Evolutionary conservation across 2,329 filamentous ascomycete species (phyloP).

Genomic region (Calonectria multiphialidica): DNA sequence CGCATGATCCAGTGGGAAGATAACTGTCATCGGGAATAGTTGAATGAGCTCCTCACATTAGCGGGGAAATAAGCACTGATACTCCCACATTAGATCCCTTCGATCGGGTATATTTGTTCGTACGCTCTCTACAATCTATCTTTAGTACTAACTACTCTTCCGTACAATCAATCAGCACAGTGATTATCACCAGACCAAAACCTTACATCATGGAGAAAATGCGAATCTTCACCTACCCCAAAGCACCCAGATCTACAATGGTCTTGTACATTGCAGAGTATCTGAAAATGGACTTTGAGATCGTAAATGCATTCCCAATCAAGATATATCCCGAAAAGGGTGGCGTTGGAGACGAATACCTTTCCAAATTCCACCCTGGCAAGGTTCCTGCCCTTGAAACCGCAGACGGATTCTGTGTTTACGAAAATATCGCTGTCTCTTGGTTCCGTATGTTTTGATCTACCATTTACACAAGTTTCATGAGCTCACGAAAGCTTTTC

Average conservation of each 20-base stretch:
- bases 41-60: background rate
- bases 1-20: background rate
- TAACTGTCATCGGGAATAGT: background rate
- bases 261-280: slow-evolving; percentile 27
- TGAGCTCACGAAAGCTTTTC: background rate
- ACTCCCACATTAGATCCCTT: background rate
- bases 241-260: slow-evolving; percentile 28
- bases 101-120: background rate
- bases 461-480: accelerated
- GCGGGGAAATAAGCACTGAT: background rate
- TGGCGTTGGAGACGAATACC: slow-evolving; percentile 22
- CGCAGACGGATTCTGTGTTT: slow-evolving; percentile 23
- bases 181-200: too few relatives aligned
- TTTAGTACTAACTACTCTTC: background rate
- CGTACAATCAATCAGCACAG: too few relatives aligned
- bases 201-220: slow-evolving; percentile 13
- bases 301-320: slow-evolving; percentile 21
- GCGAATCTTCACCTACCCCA: slow-evolving; percentile 27
- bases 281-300: slow-evolving; percentile 20
- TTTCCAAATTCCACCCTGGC: slow-evolving; percentile 24
- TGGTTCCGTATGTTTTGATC: slow-evolving; percentile 8
- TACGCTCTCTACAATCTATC: background rate
- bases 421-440: slow-evolving; percentile 24
- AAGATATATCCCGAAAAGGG: slow-evolving; percentile 24
- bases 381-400: slow-evolving; percentile 26